Evolutionary conservation across 208 protist genomes (phyloP).

Genomic region (Strigomonas culicis): DNA sequence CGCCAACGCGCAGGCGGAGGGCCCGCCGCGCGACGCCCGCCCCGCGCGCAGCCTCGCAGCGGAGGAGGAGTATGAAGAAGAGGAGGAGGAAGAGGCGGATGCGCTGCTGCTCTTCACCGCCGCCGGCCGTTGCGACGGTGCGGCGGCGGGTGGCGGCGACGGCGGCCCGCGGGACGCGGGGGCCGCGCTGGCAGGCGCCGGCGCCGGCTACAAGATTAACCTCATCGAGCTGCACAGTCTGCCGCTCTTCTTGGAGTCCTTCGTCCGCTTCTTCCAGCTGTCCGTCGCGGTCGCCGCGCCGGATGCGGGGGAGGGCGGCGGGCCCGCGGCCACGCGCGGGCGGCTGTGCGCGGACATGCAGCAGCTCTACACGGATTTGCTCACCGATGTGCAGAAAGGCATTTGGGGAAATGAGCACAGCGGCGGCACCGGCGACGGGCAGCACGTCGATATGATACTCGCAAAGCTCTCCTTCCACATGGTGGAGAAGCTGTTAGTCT

Average conservation of each 20-base stretch:
- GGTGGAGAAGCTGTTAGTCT: slow-evolving; percentile 24
- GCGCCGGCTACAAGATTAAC: slow-evolving; percentile 21
- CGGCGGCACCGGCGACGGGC: too few species aligned
- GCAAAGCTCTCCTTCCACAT: slow-evolving; percentile 10
- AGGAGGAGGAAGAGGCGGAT: too few species aligned
- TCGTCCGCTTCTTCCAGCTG: slow-evolving; percentile 11
- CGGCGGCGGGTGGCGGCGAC: too few species aligned
- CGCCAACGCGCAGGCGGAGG: too few species aligned
- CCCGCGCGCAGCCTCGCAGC: too few species aligned
- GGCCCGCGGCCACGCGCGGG: not conserved
- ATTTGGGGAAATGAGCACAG: too few species aligned
- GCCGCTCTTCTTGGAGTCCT: slow-evolving; percentile 30
- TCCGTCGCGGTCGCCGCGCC: not conserved
- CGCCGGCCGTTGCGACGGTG: slow-evolving; percentile 15
- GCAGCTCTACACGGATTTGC: slow-evolving; percentile 26
- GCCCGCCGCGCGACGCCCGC: too few species aligned
- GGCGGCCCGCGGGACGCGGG: too few species aligned
- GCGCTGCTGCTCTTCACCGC: too few species aligned
- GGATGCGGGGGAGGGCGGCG: not conserved
- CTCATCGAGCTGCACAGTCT: slow-evolving; percentile 40
- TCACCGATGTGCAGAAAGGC: slow-evolving; percentile 33
- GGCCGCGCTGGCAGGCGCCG: not conserved
- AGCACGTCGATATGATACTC: slow-evolving; percentile 21
- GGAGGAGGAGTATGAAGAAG: too few species aligned
- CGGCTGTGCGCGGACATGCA: slow-evolving; percentile 15